phyloP scores from a whole-genome alignment of 225 moss, liverwort and hornwort genomes.

The Pseudoscleropodium purum region DNA sequence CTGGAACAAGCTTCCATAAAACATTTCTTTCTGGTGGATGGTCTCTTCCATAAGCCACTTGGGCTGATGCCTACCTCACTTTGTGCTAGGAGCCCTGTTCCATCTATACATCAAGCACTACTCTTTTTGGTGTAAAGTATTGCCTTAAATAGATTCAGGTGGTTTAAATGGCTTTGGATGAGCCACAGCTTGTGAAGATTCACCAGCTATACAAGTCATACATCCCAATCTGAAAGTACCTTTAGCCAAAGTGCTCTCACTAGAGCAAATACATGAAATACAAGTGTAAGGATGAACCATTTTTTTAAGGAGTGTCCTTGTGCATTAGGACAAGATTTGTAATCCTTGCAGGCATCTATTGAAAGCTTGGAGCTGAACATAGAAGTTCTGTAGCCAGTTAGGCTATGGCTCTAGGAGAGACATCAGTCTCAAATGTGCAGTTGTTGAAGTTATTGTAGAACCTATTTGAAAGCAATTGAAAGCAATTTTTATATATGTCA shows the following conservation, averaged over 20 bases:
- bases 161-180: not conserved
- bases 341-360: not conserved
- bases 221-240: not conserved
- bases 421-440: not conserved
- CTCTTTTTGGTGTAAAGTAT: not conserved
- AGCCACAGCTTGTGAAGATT: not conserved
- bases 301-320: not conserved
- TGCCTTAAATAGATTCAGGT: not conserved
- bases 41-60: constrained; percentile 30
- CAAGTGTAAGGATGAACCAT: not conserved
- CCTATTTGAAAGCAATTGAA: not conserved
- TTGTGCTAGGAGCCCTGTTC: not conserved
- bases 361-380: not conserved
- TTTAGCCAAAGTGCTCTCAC: not conserved
- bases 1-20: constrained; percentile 43
- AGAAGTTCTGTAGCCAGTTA: not conserved
- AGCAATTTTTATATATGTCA: not conserved
- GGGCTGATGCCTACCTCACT: not conserved
- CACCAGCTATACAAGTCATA: not conserved
- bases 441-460: constrained; percentile 3
- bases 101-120: not conserved
- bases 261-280: not conserved
- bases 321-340: not conserved
- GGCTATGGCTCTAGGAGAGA: not conserved
- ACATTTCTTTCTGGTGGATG: constrained; percentile 45